Evolutionary conservation across 306 rosid genomes (phyloP), one percentile per base, ranked within the genome.

Genomic region (Rosa lucieae): DNA sequence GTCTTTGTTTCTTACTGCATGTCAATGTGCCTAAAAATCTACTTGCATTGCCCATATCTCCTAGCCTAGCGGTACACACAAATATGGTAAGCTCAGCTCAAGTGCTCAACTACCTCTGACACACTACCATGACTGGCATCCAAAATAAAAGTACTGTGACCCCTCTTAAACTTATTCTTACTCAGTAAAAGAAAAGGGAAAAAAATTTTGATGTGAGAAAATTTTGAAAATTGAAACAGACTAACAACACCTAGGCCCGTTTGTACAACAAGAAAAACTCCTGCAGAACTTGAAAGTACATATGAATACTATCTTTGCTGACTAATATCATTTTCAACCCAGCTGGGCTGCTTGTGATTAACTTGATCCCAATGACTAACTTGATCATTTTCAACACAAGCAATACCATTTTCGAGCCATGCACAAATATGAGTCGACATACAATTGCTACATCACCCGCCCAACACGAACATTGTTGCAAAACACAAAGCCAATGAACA

Each of bases 221-320:
- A 32, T 32, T 32, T 21, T 8, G 13, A 77, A 70, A 15, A 39
- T 79, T 67, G n/a, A 47, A 83, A 70, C 42, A 26, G 63, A 78
- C 80, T 82, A 75, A 85, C 85, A 74, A 84, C 92, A 81, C 76
- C 84, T 66, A 75, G 82, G 78, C 81, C 58, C 70, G 86, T 88
- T 89, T 83, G 88, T 87, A 89, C 96, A 86, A 83, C 88, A 89
- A 78, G 82, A 78, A 51, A 80, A 53, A 84, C 76, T 66, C 85
- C 82, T 84, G 78, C 72, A 82, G 85, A 78, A 81, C 82, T 79
- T 78, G 82, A 49, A 74, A 70, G 73, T 63, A 74, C 79, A 73
- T 77, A 13, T 49, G 72, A 74, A 74, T 76, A 48, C 81, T 76
- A 58, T 78, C 70, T 83, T 79, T 75, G 85, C 58, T 79, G 86